These are phyloP conservation scores for Aspergillus novoparasiticus DNA, from an alignment of 2,329 filamentous ascomycete species.

Conservation along the genomic window DNA sequence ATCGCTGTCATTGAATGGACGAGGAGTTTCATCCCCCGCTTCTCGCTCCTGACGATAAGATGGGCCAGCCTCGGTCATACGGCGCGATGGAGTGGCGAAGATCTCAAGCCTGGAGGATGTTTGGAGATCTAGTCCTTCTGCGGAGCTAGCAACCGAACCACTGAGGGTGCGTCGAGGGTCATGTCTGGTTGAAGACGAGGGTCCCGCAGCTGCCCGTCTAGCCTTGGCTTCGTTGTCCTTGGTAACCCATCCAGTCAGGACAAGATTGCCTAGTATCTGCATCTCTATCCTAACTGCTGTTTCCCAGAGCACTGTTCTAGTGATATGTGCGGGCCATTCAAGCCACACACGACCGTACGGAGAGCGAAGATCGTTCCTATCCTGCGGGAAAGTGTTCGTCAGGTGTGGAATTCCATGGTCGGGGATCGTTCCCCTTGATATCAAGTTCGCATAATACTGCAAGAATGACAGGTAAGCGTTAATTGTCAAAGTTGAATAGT, in stretches of 20 bases:
- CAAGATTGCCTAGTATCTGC: slow-evolving; percentile 22
- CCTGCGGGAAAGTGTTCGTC: slow-evolving; percentile 23
- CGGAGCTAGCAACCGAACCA: not conserved
- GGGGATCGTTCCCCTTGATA: slow-evolving; percentile 21
- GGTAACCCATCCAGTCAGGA: slow-evolving; percentile 24
- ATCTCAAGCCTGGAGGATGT: not conserved
- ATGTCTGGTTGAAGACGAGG: not conserved
- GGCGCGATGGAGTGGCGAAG: not conserved
- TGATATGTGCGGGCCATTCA: slow-evolving; percentile 26
- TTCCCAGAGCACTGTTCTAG: slow-evolving; percentile 23
- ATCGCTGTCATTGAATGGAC: slow-evolving; percentile 3
- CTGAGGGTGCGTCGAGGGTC: not conserved
- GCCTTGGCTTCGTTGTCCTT: slow-evolving; percentile 12
- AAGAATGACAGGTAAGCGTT: not conserved
- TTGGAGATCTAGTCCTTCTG: not conserved
- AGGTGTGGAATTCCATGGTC: slow-evolving; percentile 15
- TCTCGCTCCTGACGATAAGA: not conserved
- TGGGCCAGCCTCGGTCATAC: not conserved
- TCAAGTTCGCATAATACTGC: slow-evolving; percentile 31
- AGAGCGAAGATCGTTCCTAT: slow-evolving; percentile 21
- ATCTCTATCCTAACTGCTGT: slow-evolving; percentile 27
- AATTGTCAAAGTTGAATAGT: not conserved
- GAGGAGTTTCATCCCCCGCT: not conserved
- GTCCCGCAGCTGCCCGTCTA: not conserved
- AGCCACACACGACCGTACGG: slow-evolving; percentile 34